phyloP scores from a whole-genome alignment of 129 eudicot species.

The Helianthus tuberosus region DNA sequence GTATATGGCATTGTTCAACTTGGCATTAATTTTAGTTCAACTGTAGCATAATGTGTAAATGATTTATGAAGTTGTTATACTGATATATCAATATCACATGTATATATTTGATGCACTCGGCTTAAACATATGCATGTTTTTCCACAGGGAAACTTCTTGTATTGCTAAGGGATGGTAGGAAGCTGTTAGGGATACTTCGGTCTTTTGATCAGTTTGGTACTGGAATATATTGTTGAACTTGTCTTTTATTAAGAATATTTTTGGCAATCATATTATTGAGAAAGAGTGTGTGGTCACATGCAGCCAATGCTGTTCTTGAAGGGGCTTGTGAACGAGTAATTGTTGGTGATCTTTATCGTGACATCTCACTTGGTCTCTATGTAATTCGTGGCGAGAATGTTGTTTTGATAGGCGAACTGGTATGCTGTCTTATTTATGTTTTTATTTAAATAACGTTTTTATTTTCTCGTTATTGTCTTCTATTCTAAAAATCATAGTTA shows the following conservation, averaged over 20 bases:
- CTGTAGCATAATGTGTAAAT: too few relatives aligned
- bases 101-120: neutral
- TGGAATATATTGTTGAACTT: conserved; percentile 1
- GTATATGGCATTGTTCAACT: neutral
- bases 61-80: neutral
- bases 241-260: neutral
- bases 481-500: neutral
- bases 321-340: conserved; percentile 46
- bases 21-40: too few relatives aligned
- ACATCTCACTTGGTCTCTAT: conserved; percentile 41
- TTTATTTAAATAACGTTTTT: neutral
- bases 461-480: neutral
- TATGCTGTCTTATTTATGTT: conserved; percentile 1
- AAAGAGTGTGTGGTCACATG: conserved; percentile 2
- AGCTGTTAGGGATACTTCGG: conserved; percentile 51
- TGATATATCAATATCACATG: neutral
- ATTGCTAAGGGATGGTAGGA: conserved; percentile 58
- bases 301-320: conserved; percentile 46
- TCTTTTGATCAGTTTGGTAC: conserved; percentile 63
- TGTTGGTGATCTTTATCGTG: conserved; percentile 43
- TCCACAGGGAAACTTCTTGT: conserved; percentile 47
- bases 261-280: conserved; percentile 13
- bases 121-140: conserved; percentile 8
- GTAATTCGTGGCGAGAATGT: conserved; percentile 46
- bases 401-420: conserved; percentile 44